These are phyloP conservation scores for Magnusiomyces fungicola DNA, from an alignment of 1,139 yeast genomes.

Conservation along the genomic window DNA sequence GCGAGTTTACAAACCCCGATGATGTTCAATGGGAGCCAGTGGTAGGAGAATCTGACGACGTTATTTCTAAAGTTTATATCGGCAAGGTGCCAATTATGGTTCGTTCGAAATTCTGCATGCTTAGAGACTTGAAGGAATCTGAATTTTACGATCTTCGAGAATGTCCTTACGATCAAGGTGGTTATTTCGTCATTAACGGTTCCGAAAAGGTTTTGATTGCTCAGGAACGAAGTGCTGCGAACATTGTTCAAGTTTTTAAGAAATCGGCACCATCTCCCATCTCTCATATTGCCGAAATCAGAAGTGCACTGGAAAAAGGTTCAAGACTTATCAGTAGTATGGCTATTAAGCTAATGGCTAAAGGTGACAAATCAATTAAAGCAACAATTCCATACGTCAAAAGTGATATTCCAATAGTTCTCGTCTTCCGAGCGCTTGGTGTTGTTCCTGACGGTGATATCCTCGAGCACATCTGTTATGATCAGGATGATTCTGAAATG, in stretches of 20 bases:
- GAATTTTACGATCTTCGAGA: conserved; percentile 93
- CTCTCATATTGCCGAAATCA: conserved; percentile 91
- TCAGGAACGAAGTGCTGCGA: conserved; percentile 97
- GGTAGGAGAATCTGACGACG: conserved; percentile 51
- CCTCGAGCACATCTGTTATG: conserved; percentile 95
- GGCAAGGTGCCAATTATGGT: conserved; percentile 99
- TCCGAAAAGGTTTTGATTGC: conserved; percentile 97
- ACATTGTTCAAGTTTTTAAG: conserved; percentile 95
- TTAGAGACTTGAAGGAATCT: conserved; percentile 86
- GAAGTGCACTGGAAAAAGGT: conserved; percentile 96
- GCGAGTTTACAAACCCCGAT: conserved; percentile 37
- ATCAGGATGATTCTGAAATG: conserved; percentile 98
- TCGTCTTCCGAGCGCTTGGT: conserved; percentile 95
- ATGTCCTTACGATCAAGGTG: conserved; percentile 99
- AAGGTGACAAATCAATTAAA: conserved; percentile 79
- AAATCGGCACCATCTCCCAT: conserved; percentile 97
- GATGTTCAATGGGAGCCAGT: conserved; percentile 66
- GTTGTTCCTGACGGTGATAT: conserved; percentile 99
- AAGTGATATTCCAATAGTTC: conserved; percentile 93
- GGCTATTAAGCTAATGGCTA: conserved; percentile 87
- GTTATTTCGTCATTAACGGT: conserved; percentile 95
- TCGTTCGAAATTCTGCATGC: conserved; percentile 90
- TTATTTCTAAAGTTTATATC: conserved; percentile 67
- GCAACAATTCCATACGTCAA: conserved; percentile 95
- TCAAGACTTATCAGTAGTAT: conserved; percentile 87